Evolutionary conservation across 2,329 filamentous ascomycete species (phyloP).

Genomic region (Aspergillus glaucus): DNA sequence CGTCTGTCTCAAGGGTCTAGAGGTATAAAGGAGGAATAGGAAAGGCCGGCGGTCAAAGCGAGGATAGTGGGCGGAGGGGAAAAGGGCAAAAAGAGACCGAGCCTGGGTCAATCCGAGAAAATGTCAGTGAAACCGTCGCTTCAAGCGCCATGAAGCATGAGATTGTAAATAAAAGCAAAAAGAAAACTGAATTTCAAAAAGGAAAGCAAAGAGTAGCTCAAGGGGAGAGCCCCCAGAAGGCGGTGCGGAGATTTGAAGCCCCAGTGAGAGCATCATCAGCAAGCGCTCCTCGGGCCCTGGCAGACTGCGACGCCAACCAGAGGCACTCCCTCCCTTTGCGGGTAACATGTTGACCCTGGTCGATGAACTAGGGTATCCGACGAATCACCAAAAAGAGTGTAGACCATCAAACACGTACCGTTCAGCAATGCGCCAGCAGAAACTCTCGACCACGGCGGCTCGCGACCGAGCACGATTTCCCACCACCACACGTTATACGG

Average conservation of each 20-base stretch:
- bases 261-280: slow-evolving; percentile 23
- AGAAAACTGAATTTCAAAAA: slow-evolving; percentile 1
- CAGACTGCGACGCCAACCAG: slow-evolving; percentile 15
- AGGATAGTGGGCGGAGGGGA: slow-evolving; percentile 13
- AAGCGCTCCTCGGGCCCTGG: slow-evolving; percentile 16
- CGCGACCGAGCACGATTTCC: slow-evolving; percentile 28
- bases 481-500: slow-evolving; percentile 12
- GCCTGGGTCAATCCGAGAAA: slow-evolving; percentile 16
- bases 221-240: slow-evolving; percentile 23
- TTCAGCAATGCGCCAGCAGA: slow-evolving; percentile 33
- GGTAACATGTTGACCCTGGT: neutral
- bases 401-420: slow-evolving; percentile 26
- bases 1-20: neutral
- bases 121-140: slow-evolving; percentile 22
- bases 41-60: slow-evolving; percentile 1
- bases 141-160: neutral
- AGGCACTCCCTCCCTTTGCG: slow-evolving; percentile 4
- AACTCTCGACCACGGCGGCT: slow-evolving; percentile 22
- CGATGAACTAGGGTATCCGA: slow-evolving; percentile 4
- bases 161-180: neutral
- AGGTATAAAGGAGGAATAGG: slow-evolving; percentile 1
- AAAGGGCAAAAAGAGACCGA: slow-evolving; percentile 10
- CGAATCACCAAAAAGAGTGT: slow-evolving; percentile 5
- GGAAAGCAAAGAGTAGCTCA: slow-evolving; percentile 5
- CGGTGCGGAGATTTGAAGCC: slow-evolving; percentile 36